phyloP scores from a whole-genome alignment of 2,329 filamentous ascomycete genomes.

The Beauveria scarabaeidicola region DNA sequence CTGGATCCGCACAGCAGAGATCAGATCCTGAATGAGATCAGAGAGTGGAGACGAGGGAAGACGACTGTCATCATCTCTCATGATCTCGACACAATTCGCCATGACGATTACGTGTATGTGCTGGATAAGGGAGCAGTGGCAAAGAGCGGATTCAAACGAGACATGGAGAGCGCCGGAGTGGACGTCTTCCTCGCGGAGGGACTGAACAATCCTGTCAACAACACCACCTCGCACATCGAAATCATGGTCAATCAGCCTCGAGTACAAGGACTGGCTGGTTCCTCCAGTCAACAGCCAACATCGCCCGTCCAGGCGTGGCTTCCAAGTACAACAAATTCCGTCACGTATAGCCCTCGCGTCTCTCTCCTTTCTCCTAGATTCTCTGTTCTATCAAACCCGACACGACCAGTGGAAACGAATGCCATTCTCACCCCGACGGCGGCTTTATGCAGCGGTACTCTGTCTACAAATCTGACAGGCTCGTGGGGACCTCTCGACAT shows the following conservation, averaged over 20 bases:
- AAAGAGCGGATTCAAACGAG: conserved; percentile 56
- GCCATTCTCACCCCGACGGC: background rate
- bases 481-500: background rate
- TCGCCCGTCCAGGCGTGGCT: background rate
- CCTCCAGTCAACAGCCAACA: background rate
- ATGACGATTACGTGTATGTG: conserved; percentile 71
- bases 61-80: conserved; percentile 94
- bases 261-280: background rate
- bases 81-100: conserved; percentile 66
- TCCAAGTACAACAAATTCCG: background rate
- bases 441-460: background rate
- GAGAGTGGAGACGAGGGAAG: conserved; percentile 67
- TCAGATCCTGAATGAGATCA: conserved; percentile 64
- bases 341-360: background rate
- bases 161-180: conserved; percentile 28
- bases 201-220: background rate
- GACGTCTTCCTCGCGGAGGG: background rate
- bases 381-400: background rate
- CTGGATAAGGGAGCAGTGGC: conserved; percentile 61
- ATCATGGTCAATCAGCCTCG: conserved; percentile 1
- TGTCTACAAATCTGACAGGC: background rate
- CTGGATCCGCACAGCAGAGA: conserved; percentile 65
- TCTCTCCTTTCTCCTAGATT: background rate
- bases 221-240: background rate
- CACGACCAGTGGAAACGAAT: background rate